Percentiles rank a stretch among this genome's conserved stretches.
Conservation (phyloP, 768 basidiomycete species). For the Steccherinum ochraceum region DNA sequence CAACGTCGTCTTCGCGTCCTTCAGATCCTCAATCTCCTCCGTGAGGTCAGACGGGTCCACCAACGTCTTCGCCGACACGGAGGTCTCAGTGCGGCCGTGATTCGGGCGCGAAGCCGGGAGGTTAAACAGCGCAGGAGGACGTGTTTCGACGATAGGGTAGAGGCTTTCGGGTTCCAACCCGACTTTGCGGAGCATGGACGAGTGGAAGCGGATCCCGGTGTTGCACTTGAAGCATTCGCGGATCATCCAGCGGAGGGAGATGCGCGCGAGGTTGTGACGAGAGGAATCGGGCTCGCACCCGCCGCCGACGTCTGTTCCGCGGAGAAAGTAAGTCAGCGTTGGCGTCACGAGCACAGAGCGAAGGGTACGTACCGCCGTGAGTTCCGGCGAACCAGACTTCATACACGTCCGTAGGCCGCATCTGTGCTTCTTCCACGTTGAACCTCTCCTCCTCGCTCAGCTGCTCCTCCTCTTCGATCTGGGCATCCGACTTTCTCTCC, state of each 20-base stretch:
- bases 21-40: constrained; percentile 59
- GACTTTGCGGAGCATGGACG: constrained; percentile 23
- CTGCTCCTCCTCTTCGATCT: background rate
- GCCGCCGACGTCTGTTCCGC: constrained; percentile 60
- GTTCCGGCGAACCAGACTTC: constrained; percentile 82
- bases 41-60: constrained; percentile 12
- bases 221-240: constrained; percentile 44
- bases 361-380: constrained; percentile 49
- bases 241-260: constrained; percentile 58
- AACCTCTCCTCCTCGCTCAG: constrained; percentile 33
- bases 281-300: constrained; percentile 55
- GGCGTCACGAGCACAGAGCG: background rate
- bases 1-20: constrained; percentile 44
- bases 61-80: constrained; percentile 1
- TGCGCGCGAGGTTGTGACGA: constrained; percentile 57
- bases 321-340: background rate
- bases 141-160: constrained; percentile 19
- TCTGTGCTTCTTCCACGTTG: constrained; percentile 23
- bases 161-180: constrained; percentile 24
- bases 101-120: background rate
- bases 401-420: constrained; percentile 45
- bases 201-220: constrained; percentile 33
- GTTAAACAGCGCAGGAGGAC: constrained; percentile 15
- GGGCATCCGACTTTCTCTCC: background rate
- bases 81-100: background rate